Evolutionary conservation across 441 rosid genomes (phyloP), one percentile per base, ranked within the genome.

Genomic region (Pelargonium myrrhifolium): DNA sequence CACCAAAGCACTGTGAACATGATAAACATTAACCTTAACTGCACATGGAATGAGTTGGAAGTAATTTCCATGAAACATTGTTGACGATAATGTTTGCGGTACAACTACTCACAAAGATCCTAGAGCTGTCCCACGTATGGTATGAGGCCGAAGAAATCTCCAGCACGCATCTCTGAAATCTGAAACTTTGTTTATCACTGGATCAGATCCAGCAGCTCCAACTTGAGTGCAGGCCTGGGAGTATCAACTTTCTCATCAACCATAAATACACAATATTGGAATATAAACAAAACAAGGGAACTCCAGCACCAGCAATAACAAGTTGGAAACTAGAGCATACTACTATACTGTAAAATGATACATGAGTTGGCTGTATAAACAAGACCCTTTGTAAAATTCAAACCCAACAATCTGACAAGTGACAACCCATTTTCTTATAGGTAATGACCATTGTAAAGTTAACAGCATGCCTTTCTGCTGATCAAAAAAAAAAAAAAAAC

Each of bases 121-220:
- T 72, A 93, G 77, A 73, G 89, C 83, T 21, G 97, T 90, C 79
- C 98, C 98, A 3, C 97, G 89, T 66, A 93, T 93, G 1, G 98
- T 93, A 72, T 93, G 98, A 9, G 98, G 98, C 81, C 98, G 85
- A 42, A 93, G 80, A 79, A 93, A 93, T 83, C 98, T 87, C 97
- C 98, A 93, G 81, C 89, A 90, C 10, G 97, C 96, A 76, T 90
- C 88, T 80, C 77, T 86, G 74, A 93, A 89, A 60, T 68, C 75
- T 22, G 87, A 79, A 73, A 84, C 53, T 78, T 78, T 84, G 73
- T 78, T 83, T 42, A 78, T 60, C 53, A 89, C 14, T 9, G 95
- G 89, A 78, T 90, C 93, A 72, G 96, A 82, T 45, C 86, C 97
- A 74, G 92, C 84, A 69, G 92, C 90, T 80, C 87, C 92, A 73